Evolutionary conservation across 352 stramenopile species (phyloP).

Genomic region (Bremia lactucae): DNA sequence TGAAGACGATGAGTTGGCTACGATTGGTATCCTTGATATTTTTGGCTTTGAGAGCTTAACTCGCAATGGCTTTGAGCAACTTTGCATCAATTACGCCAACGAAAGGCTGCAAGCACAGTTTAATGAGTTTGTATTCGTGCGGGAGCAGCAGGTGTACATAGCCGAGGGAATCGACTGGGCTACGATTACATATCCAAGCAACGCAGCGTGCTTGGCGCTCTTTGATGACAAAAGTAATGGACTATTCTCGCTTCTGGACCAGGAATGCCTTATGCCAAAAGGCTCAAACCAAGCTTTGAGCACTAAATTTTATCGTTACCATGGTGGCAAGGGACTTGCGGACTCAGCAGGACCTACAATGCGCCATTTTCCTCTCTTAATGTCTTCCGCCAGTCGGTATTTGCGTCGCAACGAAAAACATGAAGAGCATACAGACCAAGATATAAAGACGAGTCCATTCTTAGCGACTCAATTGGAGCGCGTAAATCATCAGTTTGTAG

Average conservation of each 20-base stretch:
- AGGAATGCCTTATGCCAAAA: slow-evolving; percentile 79
- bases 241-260: slow-evolving; percentile 72
- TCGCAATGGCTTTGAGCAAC: slow-evolving; percentile 76
- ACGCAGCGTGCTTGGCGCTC: slow-evolving; percentile 62
- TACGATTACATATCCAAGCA: slow-evolving; percentile 71
- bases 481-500: slow-evolving; percentile 71
- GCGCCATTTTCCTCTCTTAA: slow-evolving; percentile 32
- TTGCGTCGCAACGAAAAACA: slow-evolving; percentile 24
- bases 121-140: slow-evolving; percentile 85
- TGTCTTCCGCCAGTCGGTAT: slow-evolving; percentile 64
- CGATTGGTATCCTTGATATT: slow-evolving; percentile 84
- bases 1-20: slow-evolving; percentile 40
- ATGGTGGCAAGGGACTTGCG: slow-evolving; percentile 23
- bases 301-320: slow-evolving; percentile 76
- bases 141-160: slow-evolving; percentile 76
- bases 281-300: slow-evolving; percentile 68
- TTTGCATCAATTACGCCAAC: slow-evolving; percentile 85
- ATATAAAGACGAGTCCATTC: slow-evolving; percentile 40
- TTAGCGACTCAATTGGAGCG: slow-evolving; percentile 77
- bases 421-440: slow-evolving; percentile 20
- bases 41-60: slow-evolving; percentile 84
- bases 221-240: slow-evolving; percentile 77
- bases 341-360: slow-evolving; percentile 11
- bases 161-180: slow-evolving; percentile 80
- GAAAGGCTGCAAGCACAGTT: slow-evolving; percentile 80